Base-by-base conservation (phyloP, 768 basidiomycete genomes). In the Pisolithus orientalis region DNA sequence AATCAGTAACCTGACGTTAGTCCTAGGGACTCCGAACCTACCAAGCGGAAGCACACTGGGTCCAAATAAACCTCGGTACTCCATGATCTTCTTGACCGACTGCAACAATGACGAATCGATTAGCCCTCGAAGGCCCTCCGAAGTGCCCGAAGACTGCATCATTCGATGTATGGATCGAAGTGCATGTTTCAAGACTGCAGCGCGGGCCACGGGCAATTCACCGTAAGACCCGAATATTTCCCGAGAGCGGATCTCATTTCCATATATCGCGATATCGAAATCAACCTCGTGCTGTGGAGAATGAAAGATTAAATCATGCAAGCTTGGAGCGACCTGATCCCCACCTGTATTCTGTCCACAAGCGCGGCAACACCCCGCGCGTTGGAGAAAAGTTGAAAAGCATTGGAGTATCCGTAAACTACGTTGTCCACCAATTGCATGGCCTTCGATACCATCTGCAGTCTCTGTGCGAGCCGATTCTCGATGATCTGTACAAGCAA, bases 61-160 rank as follows among this genome's bases (percentile, higher is more conserved):
- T 2, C 96, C 96, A 70, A 95, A 96, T 24, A 90, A 74, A 32
- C 77, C 78, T 27, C 92, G 79, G 64, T 91, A 75, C 58, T 87
- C 81, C 59, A 98, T 84, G 42, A 98, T 88, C 68, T 83, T 87
- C 74, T 93, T 93, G 65, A 94, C 76, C 0, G 89, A 90, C 60
- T 83, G 82, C 52, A 94, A 72, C 21, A 98, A 73, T 2, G 90
- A 84, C 47, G 87, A 86, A 67, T 99, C 96, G 52, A 97, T 93
- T 37, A 99, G 75, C 31, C 93, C 94, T 14, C 96, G 84, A 11
- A 99, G 78, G 2, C 94, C 94, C 65, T 99, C 96, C 4, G 93
- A 85, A 4, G 90, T 88, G 8, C 95, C 95, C 0, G 92, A 87
- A 0, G 89, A 87, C 62, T 94, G 90, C 94, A 99, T 96, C 83